These are phyloP conservation scores for Pontederia paniculata DNA, from an alignment of 176 grass and related monocot species.

Conservation along the genomic window DNA sequence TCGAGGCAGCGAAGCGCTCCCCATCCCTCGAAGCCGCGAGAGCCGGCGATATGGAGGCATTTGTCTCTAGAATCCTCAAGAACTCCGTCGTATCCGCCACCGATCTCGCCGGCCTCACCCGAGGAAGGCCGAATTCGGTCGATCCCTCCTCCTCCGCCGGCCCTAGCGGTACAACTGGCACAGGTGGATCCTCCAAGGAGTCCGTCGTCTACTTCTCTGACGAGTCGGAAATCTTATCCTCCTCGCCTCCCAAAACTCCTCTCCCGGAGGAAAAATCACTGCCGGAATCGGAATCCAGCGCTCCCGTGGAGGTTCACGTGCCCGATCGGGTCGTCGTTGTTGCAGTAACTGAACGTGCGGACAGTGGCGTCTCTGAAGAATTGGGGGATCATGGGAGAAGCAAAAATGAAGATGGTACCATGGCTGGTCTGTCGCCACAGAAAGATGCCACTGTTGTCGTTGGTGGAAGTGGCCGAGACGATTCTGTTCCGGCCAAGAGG, in stretches of 20 bases:
- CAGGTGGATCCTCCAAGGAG: conserved; percentile 1
- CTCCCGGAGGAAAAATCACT: conserved; percentile 4
- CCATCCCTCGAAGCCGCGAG: conserved; percentile 3
- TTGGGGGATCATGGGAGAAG: not conserved
- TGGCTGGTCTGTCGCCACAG: not conserved
- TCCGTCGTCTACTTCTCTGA: conserved; percentile 56
- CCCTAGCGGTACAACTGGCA: not conserved
- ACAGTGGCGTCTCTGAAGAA: too few relatives aligned
- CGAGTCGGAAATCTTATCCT: not conserved
- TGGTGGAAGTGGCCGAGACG: conserved; percentile 6
- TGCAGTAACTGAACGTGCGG: not conserved
- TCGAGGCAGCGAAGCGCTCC: conserved; percentile 29
- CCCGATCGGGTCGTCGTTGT: not conserved
- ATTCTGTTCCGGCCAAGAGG: conserved; percentile 24
- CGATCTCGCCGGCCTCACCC: conserved; percentile 70
- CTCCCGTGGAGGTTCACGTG: too few relatives aligned
- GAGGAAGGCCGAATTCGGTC: conserved; percentile 33
- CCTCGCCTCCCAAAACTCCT: not conserved
- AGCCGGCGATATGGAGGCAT: conserved; percentile 20
- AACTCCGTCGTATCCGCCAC: conserved; percentile 46
- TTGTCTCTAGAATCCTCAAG: conserved; percentile 13
- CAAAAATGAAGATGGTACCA: not conserved
- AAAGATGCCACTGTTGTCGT: conserved; percentile 4
- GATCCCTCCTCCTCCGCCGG: conserved; percentile 3
- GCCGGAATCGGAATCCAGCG: conserved; percentile 16